A percentile compares a stretch with the other conserved stretches of the same genome.
Conservation (phyloP, 305 asterid genomes). For the Solanum hybrid region DNA sequence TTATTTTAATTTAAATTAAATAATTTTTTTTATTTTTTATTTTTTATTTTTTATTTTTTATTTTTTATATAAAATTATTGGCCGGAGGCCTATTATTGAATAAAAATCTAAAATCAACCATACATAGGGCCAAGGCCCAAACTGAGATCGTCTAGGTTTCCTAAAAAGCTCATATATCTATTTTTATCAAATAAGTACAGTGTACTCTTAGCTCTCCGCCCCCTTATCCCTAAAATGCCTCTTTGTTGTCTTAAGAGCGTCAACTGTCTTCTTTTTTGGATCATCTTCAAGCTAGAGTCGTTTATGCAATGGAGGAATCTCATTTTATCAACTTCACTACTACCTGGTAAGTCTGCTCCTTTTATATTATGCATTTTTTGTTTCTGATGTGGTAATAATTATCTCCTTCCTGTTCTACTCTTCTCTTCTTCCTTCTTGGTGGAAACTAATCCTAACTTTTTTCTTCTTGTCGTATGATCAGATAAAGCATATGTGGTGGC, state of each 20-base stretch:
- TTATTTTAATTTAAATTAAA: too few relatives aligned
- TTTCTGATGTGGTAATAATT: too few relatives aligned
- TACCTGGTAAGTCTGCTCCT: neutral
- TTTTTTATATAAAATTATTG: too few relatives aligned
- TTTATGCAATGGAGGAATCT: neutral
- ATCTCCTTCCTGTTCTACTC: too few relatives aligned
- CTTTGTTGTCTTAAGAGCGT: neutral
- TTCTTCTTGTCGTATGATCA: too few relatives aligned
- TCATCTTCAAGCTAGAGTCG: neutral
- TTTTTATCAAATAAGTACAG: neutral
- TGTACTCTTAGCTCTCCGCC: neutral
- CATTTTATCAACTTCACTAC: neutral
- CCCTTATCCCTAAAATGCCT: neutral
- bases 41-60: too few relatives aligned
- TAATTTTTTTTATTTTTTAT: too few relatives aligned
- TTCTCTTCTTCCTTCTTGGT: too few relatives aligned
- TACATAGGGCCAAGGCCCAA: neutral
- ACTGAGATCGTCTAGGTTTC: neutral
- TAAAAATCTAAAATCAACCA: too few relatives aligned
- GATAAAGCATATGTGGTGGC: too few relatives aligned
- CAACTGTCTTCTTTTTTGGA: neutral
- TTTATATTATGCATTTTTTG: neutral
- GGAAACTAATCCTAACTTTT: too few relatives aligned
- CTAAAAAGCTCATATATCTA: too few relatives aligned
- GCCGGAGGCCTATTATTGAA: neutral